Percentiles rank a stretch among this genome's conserved stretches.
Conservation (phyloP, 176 grass and related monocot genomes). For the Phoenix dactylifera region DNA sequence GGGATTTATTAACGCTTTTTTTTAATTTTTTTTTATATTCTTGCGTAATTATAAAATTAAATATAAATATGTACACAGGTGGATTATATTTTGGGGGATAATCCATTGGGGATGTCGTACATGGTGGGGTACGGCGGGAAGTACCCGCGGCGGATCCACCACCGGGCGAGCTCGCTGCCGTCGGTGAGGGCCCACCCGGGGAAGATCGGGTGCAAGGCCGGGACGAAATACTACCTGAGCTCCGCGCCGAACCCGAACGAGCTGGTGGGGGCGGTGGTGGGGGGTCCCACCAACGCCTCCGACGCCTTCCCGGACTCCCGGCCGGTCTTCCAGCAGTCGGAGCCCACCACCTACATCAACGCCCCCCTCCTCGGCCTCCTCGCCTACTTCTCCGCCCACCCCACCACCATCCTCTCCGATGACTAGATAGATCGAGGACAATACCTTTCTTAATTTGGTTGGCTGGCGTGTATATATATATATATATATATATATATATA, state of each 20-base stretch:
- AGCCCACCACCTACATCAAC: slow-evolving; percentile 91
- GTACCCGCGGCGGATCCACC: slow-evolving; percentile 77
- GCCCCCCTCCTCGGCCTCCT: slow-evolving; percentile 67
- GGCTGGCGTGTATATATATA: no score
- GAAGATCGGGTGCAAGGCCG: slow-evolving; percentile 59
- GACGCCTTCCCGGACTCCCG: slow-evolving; percentile 62
- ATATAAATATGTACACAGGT: slow-evolving; percentile 19
- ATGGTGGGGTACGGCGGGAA: slow-evolving; percentile 77
- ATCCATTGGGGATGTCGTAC: slow-evolving; percentile 90
- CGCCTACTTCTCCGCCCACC: slow-evolving; percentile 72
- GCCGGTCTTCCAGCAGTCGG: slow-evolving; percentile 72
- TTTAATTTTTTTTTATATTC: no score
- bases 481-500: no score
- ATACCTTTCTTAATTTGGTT: no score
- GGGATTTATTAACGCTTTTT: no score
- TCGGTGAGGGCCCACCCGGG: slow-evolving; percentile 45
- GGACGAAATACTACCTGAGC: slow-evolving; percentile 48
- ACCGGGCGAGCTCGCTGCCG: slow-evolving; percentile 72
- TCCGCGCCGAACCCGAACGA: slow-evolving; percentile 58
- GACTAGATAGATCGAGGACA: slow-evolving; percentile 14
- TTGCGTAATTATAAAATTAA: no score
- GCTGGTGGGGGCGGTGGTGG: slow-evolving; percentile 66
- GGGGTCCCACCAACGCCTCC: slow-evolving; percentile 62
- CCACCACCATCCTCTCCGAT: slow-evolving; percentile 12
- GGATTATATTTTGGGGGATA: slow-evolving; percentile 88